Conservation (phyloP, 441 rosid species). For the Gossypium davidsonii region DNA sequence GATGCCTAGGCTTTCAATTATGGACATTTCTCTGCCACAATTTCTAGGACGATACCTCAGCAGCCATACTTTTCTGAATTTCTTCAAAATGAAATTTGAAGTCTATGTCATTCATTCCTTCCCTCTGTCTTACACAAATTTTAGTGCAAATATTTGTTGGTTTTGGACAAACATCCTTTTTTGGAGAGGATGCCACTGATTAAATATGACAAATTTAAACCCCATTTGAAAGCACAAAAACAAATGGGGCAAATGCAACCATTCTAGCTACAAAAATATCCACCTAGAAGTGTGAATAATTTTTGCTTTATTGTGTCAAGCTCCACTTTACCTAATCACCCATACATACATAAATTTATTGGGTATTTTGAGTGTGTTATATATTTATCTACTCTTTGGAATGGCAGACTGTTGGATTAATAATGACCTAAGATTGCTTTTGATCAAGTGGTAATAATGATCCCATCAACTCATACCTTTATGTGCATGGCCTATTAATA, state of each 20-base stretch:
- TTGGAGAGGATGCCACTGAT: neutral
- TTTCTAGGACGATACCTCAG: neutral
- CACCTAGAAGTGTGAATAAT: neutral
- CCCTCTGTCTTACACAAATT: neutral
- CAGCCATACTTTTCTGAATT: neutral
- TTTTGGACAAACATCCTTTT: neutral
- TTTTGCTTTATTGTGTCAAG: neutral
- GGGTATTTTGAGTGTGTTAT: neutral
- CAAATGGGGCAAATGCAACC: neutral
- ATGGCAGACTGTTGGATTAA: constrained; percentile 24
- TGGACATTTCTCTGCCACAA: constrained; percentile 8
- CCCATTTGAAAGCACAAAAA: neutral
- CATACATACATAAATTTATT: neutral
- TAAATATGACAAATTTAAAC: neutral
- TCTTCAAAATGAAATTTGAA: neutral
- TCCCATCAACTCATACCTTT: constrained; percentile 17
- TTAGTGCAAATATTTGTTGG: neutral
- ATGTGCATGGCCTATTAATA: constrained; percentile 11
- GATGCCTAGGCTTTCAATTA: neutral
- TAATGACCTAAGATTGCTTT: constrained; percentile 27
- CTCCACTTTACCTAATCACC: neutral
- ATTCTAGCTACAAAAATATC: neutral
- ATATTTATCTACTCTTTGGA: neutral
- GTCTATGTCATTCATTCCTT: neutral
- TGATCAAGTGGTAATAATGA: constrained; percentile 10